These are phyloP conservation scores for Choiromyces venosus DNA, from an alignment of 495 filamentous ascomycete genomes.

Conservation along the genomic window DNA sequence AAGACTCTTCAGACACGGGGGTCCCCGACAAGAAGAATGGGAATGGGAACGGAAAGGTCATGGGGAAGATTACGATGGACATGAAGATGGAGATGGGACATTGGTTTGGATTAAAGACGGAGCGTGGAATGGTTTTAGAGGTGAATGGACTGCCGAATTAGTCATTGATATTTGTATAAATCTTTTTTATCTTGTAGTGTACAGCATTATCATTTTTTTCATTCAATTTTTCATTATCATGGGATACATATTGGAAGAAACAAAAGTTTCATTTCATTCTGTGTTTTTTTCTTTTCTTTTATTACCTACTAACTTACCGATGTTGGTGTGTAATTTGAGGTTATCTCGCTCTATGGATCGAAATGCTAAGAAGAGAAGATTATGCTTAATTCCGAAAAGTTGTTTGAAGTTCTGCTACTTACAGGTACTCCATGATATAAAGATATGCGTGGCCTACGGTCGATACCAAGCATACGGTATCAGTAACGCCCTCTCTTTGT, in stretches of 20 bases:
- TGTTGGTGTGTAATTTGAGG: not conserved
- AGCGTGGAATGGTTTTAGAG: no score
- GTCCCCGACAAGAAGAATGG: constrained; percentile 15
- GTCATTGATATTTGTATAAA: not conserved
- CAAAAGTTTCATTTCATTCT: not conserved
- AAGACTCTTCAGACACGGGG: constrained; percentile 58
- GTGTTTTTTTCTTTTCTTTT: not conserved
- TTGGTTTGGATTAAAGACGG: no score
- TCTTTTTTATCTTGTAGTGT: not conserved
- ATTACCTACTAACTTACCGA: no score
- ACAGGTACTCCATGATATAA: no score
- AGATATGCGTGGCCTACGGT: not conserved
- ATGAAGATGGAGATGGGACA: constrained; percentile 6
- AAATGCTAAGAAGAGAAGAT: not conserved
- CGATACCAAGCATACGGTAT: not conserved
- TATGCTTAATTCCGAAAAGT: not conserved
- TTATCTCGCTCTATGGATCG: not conserved
- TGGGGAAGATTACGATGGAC: no score
- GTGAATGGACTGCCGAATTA: constrained; percentile 14
- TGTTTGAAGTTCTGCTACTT: not conserved
- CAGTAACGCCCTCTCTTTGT: not conserved
- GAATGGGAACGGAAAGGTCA: not conserved
- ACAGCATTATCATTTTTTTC: not conserved
- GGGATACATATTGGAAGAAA: not conserved
- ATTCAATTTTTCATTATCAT: not conserved